Evolutionary conservation across 208 protist genomes (phyloP).

Genomic region (Angomonas deanei): DNA sequence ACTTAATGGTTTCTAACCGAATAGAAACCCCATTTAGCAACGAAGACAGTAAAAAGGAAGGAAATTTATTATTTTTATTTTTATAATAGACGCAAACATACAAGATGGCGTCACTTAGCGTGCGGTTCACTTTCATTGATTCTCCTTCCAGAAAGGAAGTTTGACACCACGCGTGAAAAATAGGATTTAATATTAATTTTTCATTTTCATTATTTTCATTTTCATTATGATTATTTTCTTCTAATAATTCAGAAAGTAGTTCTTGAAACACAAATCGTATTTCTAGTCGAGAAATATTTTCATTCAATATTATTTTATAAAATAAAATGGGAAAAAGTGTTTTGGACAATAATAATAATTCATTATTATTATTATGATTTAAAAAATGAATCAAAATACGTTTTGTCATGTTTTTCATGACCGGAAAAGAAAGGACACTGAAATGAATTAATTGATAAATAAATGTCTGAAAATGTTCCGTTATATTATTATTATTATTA

Average conservation of each 20-base stretch:
- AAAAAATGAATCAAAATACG: too few species aligned
- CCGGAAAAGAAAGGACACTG: too few species aligned
- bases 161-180: neutral
- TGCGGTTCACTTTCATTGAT: neutral
- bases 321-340: too few species aligned
- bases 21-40: conserved; percentile 1
- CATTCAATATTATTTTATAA: too few species aligned
- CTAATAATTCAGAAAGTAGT: neutral
- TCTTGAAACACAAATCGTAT: neutral
- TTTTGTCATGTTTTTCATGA: too few species aligned
- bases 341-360: too few species aligned
- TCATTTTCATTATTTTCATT: neutral
- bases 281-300: neutral
- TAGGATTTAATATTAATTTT: neutral
- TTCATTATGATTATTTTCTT: neutral
- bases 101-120: neutral
- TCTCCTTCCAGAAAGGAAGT: conserved; percentile 1
- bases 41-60: neutral
- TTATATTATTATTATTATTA: too few species aligned
- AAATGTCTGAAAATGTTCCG: too few species aligned
- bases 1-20: neutral
- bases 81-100: neutral
- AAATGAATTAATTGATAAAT: too few species aligned
- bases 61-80: neutral
- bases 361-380: too few species aligned